A percentile compares a stretch with the other conserved stretches of the same genome.
Conservation (phyloP, 441 rosid genomes). For the Theobroma grandiflorum region DNA sequence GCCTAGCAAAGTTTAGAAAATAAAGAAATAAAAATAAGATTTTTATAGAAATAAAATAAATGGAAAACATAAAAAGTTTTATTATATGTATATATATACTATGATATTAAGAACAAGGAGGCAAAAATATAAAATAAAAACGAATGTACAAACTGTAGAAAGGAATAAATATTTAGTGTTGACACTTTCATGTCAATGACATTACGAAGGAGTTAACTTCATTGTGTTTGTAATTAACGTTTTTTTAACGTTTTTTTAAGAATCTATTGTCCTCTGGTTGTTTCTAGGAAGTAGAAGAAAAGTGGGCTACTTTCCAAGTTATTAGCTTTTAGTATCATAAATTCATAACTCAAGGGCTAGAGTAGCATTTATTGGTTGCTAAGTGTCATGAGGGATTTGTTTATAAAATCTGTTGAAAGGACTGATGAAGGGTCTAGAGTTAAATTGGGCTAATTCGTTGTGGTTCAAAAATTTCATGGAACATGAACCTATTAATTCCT, state of each 20-base stretch:
- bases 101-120: too few species aligned
- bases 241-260: too few species aligned
- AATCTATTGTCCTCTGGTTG: not conserved
- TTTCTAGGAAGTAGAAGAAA: conserved; percentile 5
- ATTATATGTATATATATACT: too few species aligned
- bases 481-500: conserved; percentile 1
- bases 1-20: too few species aligned
- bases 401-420: conserved; percentile 14
- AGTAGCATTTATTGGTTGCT: conserved; percentile 15
- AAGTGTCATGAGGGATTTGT: not conserved
- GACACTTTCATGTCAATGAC: conserved; percentile 68
- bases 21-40: too few species aligned
- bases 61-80: too few species aligned
- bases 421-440: not conserved
- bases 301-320: conserved; percentile 6
- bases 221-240: conserved; percentile 38
- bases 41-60: too few species aligned
- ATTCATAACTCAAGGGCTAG: conserved; percentile 11
- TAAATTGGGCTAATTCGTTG: not conserved
- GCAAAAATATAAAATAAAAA: too few species aligned
- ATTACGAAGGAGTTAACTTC: conserved; percentile 40
- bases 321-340: not conserved
- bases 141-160: too few species aligned
- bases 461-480: not conserved
- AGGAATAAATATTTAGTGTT: conserved; percentile 28